Evolutionary conservation across 139 green algal genomes (phyloP), one percentile per base, ranked within the genome.

Genomic region (Tetraselmis striata): DNA sequence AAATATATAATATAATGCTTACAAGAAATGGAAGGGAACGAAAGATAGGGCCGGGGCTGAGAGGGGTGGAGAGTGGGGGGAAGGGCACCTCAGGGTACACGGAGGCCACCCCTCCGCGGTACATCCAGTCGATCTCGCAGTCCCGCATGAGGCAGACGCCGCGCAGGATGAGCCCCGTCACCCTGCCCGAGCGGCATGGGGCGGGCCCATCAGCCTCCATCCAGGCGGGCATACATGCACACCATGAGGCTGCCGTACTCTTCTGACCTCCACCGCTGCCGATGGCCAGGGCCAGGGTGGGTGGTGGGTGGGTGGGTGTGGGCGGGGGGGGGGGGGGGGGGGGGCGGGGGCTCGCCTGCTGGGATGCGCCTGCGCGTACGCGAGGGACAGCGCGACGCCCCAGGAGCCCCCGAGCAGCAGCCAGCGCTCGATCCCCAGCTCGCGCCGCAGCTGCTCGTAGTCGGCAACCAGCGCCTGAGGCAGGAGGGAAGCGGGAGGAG

Each of bases 341-440:
- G 5, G 5, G 23, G 45, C 59, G 5, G 28, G 28, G 2, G 23
- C 30, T 2, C 30, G 82, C 81, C 77, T 80, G 29, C 77, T 28
- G 5, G 86, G 84, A 29, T 93, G 86, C 29, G 30, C 31, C n/a
- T 86, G 79, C 0, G 92, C 90, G 83, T 95, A 96, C 0, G 89
- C 92, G 11, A 95, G 83, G 1, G 86, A 83, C 0, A 95, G 88
- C 0, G 92, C 86, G 0, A 86, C 81, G 18, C 93, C 93, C 92
- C 92, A 96, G 0, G 85, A 92, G n/a, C 93, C 93, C 0, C 93
- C 92, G 31, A 96, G 85, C 29, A 96, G 58, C 31, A 93, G 28
- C 90, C 88, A 94, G 2, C n/a, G 82, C 22, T 89, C 80, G 1
- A 93, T 79, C 2, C 58, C 77, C 0, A 93, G 80, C n/a, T 89